These are phyloP conservation scores for Agrocybe pediades DNA, from an alignment of 768 basidiomycete genomes.

Conservation along the genomic window DNA sequence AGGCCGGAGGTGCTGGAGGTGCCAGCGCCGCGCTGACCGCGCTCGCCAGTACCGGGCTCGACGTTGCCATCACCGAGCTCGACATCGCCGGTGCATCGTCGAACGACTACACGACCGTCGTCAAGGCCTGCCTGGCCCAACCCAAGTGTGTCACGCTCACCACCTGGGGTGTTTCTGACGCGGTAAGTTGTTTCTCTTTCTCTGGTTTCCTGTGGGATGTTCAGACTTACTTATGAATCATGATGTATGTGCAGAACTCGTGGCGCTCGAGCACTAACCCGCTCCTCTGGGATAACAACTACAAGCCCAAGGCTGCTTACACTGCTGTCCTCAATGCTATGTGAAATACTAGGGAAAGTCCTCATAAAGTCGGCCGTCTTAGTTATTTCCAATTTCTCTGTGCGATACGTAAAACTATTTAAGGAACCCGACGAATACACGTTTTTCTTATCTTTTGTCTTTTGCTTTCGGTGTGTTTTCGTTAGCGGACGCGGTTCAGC, in stretches of 20 bases:
- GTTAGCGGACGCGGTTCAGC: too few relatives aligned
- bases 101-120: slow-evolving; percentile 47
- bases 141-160: slow-evolving; percentile 48
- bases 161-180: slow-evolving; percentile 50
- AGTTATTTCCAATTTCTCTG: too few relatives aligned
- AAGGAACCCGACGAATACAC: background rate
- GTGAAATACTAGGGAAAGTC: too few relatives aligned
- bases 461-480: too few relatives aligned
- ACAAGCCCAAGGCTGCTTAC: slow-evolving; percentile 45
- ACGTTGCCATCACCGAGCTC: slow-evolving; percentile 51
- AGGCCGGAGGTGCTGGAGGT: slow-evolving; percentile 43
- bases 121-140: slow-evolving; percentile 45
- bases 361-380: background rate
- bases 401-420: background rate
- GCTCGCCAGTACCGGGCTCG: slow-evolving; percentile 41
- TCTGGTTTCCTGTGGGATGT: background rate
- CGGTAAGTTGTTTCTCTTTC: slow-evolving; percentile 24
- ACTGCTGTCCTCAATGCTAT: slow-evolving; percentile 29
- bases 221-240: background rate
- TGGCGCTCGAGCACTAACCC: slow-evolving; percentile 45
- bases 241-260: slow-evolving; percentile 41
- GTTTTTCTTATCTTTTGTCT: background rate
- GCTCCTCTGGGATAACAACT: slow-evolving; percentile 47
- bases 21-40: slow-evolving; percentile 42
- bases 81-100: slow-evolving; percentile 38